These are phyloP conservation scores for Fraxinus quadrangulata DNA, from an alignment of 257 asterid species.

Conservation along the genomic window DNA sequence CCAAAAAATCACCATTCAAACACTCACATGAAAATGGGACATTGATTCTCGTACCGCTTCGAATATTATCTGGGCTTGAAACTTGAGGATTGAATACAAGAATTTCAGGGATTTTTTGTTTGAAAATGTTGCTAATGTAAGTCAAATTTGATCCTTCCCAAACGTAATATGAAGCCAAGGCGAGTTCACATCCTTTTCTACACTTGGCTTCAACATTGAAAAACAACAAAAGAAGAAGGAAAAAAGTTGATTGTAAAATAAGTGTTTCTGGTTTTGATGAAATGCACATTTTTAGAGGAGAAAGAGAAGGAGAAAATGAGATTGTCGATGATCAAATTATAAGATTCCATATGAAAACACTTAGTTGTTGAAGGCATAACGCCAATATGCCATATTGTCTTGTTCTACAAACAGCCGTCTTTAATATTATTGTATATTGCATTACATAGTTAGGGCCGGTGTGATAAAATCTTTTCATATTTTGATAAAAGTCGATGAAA, in stretches of 20 bases:
- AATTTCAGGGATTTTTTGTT: conserved; percentile 38
- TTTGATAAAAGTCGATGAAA: not conserved
- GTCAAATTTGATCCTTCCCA: conserved; percentile 64
- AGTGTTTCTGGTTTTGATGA: conserved; percentile 22
- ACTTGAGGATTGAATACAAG: conserved; percentile 47
- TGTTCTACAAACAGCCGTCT: conserved; percentile 34
- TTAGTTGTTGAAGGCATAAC: conserved; percentile 20
- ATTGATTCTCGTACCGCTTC: conserved; percentile 44
- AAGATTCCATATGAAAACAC: conserved; percentile 32
- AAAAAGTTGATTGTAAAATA: conserved; percentile 3
- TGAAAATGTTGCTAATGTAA: conserved; percentile 54
- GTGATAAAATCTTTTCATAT: not conserved
- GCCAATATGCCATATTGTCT: conserved; percentile 40
- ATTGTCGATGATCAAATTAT: conserved; percentile 25
- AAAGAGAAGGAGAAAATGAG: conserved; percentile 15
- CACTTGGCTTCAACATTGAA: conserved; percentile 52
- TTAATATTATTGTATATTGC: not conserved
- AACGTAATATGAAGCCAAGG: conserved; percentile 70
- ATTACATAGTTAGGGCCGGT: too few species aligned
- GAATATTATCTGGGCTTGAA: conserved; percentile 37
- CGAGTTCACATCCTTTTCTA: conserved; percentile 57
- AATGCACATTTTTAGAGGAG: conserved; percentile 31
- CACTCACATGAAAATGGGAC: conserved; percentile 80
- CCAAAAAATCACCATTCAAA: conserved; percentile 73
- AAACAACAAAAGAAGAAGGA: conserved; percentile 27